phyloP scores from a whole-genome alignment of 305 asterid genomes.

The Stenogyne calaminthoides region DNA sequence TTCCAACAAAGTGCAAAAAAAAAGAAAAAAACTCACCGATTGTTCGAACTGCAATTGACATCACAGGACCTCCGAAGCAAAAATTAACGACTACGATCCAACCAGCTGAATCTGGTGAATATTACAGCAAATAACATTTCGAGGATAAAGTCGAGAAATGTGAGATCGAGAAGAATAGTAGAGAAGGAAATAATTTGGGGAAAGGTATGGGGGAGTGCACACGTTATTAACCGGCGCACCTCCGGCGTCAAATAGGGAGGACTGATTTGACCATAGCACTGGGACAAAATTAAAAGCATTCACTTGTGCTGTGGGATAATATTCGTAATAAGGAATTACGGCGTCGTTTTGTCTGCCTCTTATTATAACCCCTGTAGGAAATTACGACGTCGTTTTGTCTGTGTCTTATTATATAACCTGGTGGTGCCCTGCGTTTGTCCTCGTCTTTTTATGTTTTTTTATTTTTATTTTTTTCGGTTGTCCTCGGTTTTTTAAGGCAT shows the following conservation, averaged over 20 bases:
- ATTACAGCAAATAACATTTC: not conserved
- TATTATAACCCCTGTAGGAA: no score
- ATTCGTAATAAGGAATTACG: not conserved
- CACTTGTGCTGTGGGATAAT: conserved; percentile 10
- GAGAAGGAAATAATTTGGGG: conserved; percentile 25
- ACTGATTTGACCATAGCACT: conserved; percentile 21
- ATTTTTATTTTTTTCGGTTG: not conserved
- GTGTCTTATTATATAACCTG: not conserved
- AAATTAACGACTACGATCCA: conserved; percentile 18
- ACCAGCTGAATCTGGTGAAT: not conserved
- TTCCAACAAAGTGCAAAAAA: not conserved
- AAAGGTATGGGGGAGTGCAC: conserved; percentile 35
- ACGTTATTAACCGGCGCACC: conserved; percentile 41
- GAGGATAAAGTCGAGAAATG: conserved; percentile 25
- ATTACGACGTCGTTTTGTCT: no score
- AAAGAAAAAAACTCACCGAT: conserved; percentile 39
- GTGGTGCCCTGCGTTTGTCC: not conserved
- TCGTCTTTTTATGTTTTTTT: no score
- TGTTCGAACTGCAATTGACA: not conserved
- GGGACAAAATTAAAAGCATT: not conserved
- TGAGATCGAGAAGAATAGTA: conserved; percentile 21
- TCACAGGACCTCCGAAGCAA: conserved; percentile 28
- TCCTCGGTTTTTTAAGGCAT: not conserved
- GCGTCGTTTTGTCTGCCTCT: not conserved
- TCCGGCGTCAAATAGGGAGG: conserved; percentile 46